A percentile compares a stretch with the other conserved stretches of the same genome.
Evolutionary conservation across 441 rosid species (phyloP).

Genomic region (Syzygium malaccense): DNA sequence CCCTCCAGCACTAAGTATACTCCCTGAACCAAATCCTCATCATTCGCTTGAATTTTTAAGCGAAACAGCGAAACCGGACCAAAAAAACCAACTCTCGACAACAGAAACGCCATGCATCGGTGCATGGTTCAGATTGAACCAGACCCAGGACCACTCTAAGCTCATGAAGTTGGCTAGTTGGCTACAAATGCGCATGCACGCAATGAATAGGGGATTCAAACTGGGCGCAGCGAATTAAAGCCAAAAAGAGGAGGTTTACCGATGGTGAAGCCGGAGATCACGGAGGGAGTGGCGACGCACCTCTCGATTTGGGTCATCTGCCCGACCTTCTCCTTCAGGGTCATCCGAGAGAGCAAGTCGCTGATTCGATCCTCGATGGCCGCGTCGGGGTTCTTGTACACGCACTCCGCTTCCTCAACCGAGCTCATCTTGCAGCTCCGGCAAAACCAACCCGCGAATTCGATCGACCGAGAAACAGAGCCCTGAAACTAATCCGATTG

Average conservation of each 20-base stretch:
- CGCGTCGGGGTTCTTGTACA: constrained; percentile 19
- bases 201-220: not conserved
- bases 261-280: not conserved
- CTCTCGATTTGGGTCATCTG: constrained; percentile 66
- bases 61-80: not conserved
- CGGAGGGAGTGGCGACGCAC: not conserved
- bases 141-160: not conserved
- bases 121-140: not conserved
- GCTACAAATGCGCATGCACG: not conserved
- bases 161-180: not conserved
- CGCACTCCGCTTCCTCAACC: not conserved
- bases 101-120: not conserved
- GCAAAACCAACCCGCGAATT: not conserved
- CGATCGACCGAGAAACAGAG: not conserved
- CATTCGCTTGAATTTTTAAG: not conserved
- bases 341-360: constrained; percentile 80
- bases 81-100: not conserved
- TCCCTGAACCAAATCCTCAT: constrained; percentile 3
- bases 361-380: constrained; percentile 55
- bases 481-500: not conserved
- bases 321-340: constrained; percentile 57
- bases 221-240: not conserved
- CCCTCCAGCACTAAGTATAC: constrained; percentile 22
- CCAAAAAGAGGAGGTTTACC: not conserved
- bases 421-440: not conserved